Conservation (phyloP, 805 yeast genomes). For the Kazachstania africana region DNA sequence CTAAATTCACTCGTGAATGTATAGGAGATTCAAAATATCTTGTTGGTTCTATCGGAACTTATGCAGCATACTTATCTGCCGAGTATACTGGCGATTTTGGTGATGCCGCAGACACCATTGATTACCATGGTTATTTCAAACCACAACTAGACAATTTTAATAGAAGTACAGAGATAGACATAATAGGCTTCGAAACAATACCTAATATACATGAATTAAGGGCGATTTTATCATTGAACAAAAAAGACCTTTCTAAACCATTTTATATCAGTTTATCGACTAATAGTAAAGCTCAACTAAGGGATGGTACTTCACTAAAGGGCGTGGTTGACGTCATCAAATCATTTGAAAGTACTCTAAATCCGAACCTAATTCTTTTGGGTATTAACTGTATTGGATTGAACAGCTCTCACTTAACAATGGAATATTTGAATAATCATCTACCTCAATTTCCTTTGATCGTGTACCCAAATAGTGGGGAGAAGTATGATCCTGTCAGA, state of each 20-base stretch:
- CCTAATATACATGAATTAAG: constrained; percentile 49
- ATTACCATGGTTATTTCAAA: constrained; percentile 21
- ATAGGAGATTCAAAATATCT: constrained; percentile 13
- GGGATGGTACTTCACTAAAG: constrained; percentile 38
- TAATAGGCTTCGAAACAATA: constrained; percentile 60
- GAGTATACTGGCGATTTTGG: constrained; percentile 66
- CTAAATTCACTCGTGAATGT: constrained; percentile 9
- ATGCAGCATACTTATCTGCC: constrained; percentile 54
- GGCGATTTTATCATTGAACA: constrained; percentile 32
- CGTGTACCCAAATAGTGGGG: constrained; percentile 71
- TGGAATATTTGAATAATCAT: constrained; percentile 15
- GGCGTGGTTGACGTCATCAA: constrained; percentile 20
- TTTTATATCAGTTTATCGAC: constrained; percentile 36
- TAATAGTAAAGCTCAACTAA: constrained; percentile 27
- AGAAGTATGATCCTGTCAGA: constrained; percentile 38
- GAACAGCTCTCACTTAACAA: constrained; percentile 29
- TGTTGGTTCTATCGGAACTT: constrained; percentile 62
- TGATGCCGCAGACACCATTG: constrained; percentile 13
- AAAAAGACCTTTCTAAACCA: constrained; percentile 27
- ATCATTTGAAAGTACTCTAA: constrained; percentile 10
- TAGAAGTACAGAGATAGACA: constrained; percentile 33
- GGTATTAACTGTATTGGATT: constrained; percentile 63
- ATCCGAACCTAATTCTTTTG: constrained; percentile 31
- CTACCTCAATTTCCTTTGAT: constrained; percentile 30
- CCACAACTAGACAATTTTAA: constrained; percentile 40